Percentiles rank a stretch among this genome's conserved stretches.
These are phyloP conservation scores for Teratosphaeria nubilosa DNA, from an alignment of 2,329 filamentous ascomycete species.

Conservation along the genomic window DNA sequence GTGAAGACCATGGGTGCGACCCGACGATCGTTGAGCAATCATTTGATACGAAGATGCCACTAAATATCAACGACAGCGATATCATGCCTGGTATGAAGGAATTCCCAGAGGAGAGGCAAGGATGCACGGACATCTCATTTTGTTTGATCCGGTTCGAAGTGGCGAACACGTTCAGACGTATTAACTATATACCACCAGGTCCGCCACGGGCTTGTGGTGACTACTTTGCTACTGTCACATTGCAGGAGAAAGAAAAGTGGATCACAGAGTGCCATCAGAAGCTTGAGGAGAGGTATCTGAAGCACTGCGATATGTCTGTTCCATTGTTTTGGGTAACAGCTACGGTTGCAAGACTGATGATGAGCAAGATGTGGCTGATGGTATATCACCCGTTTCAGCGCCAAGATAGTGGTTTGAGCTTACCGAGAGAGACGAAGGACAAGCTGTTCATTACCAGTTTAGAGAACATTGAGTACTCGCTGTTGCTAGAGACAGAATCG, in stretches of 20 bases:
- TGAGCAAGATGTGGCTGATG: conserved; percentile 69
- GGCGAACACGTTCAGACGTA: conserved; percentile 36
- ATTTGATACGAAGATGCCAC: conserved; percentile 51
- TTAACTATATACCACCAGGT: conserved; percentile 35
- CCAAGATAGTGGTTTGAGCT: conserved; percentile 44
- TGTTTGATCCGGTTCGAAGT: conserved; percentile 45
- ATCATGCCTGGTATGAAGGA: conserved; percentile 40
- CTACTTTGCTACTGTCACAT: conserved; percentile 34
- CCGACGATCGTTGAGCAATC: conserved; percentile 47
- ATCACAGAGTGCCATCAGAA: conserved; percentile 38
- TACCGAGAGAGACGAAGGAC: conserved; percentile 54
- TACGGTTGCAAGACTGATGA: conserved; percentile 58
- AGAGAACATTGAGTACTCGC: conserved; percentile 63
- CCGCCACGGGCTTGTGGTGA: conserved; percentile 32
- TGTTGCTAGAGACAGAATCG: conserved; percentile 54
- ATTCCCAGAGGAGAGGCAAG: conserved; percentile 37
- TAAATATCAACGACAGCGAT: conserved; percentile 48
- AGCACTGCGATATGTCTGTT: conserved; percentile 43
- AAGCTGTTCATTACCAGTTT: conserved; percentile 62
- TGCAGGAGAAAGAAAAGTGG: conserved; percentile 40
- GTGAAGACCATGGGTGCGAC: conserved; percentile 55
- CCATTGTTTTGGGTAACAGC: conserved; percentile 59
- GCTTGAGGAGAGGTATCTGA: conserved; percentile 41
- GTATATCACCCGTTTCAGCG: conserved; percentile 65
- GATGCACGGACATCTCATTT: conserved; percentile 51